Base-by-base conservation (phyloP, 208 protist species). In the Leptomonas seymouri region DNA sequence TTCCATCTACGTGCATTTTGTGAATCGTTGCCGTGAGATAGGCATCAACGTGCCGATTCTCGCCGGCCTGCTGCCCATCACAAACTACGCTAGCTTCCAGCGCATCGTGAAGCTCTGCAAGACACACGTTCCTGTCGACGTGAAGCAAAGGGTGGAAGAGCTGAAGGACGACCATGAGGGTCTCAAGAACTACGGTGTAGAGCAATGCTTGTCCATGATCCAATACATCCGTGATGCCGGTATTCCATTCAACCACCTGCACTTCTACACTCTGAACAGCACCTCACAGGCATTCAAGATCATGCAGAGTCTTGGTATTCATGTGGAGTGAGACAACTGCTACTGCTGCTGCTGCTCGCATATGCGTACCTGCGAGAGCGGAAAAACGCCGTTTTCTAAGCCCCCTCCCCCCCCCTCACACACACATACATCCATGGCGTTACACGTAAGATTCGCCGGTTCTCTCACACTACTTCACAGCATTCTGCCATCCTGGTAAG, bases 21-120 rank as follows among this genome's bases (percentile, higher is more conserved):
- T 96, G 15, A 74, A 83, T 25, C 66, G 91, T 21, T 98, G 95
- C 68, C 82, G 93, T 16, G 81, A 80, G 6, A 64, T 87, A 21
- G 96, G 95, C 61, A 99, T 99, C 74, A 97, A 80, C 0, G 73
- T 86, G n/a, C 97, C 97, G 45, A 98, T 99, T 55, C 77, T 99
- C 16, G 96, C 97, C 1, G 97, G 97, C 34, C 87, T 98, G 25
- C 94, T 98, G 77, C 97, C 97, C 39, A 94, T 98, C 67, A 85
- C 89, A 27, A 89, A 70, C 50, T 87, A 90, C 77, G 31, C 50
- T 34, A 81, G 87, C 39, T 80, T 89, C 39, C 71, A 72, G 66
- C 82, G 88, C 53, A 93, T 93, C 77, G 79, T 91, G 46, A 66
- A 74, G 34, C 82, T 93, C 18, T 93, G 88, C 61, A 89, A 88